phyloP scores from a whole-genome alignment of 192 early-diverging fungal species.

The Coemansia nantahalensis region DNA sequence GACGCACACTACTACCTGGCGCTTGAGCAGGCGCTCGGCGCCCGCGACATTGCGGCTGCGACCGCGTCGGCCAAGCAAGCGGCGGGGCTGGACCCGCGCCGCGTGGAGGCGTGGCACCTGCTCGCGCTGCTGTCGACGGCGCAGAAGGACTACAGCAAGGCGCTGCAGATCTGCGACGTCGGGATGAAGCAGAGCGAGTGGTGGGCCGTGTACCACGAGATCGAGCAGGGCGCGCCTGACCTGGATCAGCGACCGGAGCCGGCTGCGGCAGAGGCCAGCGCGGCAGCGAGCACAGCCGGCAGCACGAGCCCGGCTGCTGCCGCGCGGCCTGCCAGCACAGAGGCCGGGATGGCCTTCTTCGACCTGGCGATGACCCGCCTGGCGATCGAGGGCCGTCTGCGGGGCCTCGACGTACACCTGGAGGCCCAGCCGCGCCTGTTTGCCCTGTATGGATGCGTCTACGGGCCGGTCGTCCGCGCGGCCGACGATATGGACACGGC shows the following conservation, averaged over 20 bases:
- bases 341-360: constrained; percentile 61
- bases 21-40: constrained; percentile 64
- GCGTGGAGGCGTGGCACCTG: constrained; percentile 76
- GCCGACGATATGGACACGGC: constrained; percentile 18
- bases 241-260: no score
- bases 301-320: neutral
- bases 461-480: constrained; percentile 23
- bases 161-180: constrained; percentile 63
- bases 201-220: constrained; percentile 32
- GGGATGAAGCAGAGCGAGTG: constrained; percentile 60
- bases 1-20: constrained; percentile 68
- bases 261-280: neutral
- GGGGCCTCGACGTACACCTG: constrained; percentile 56
- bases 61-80: constrained; percentile 56
- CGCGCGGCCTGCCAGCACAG: constrained; percentile 10
- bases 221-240: constrained; percentile 6
- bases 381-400: constrained; percentile 51
- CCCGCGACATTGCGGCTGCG: constrained; percentile 59
- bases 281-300: neutral
- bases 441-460: constrained; percentile 56
- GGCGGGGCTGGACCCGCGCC: constrained; percentile 51
- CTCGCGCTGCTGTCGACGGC: constrained; percentile 64
- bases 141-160: constrained; percentile 63
- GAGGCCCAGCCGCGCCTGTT: constrained; percentile 61
- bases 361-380: constrained; percentile 62